phyloP scores from a whole-genome alignment of 1,284 basidiomycete genomes.

The Mrakiaceae sp. region DNA sequence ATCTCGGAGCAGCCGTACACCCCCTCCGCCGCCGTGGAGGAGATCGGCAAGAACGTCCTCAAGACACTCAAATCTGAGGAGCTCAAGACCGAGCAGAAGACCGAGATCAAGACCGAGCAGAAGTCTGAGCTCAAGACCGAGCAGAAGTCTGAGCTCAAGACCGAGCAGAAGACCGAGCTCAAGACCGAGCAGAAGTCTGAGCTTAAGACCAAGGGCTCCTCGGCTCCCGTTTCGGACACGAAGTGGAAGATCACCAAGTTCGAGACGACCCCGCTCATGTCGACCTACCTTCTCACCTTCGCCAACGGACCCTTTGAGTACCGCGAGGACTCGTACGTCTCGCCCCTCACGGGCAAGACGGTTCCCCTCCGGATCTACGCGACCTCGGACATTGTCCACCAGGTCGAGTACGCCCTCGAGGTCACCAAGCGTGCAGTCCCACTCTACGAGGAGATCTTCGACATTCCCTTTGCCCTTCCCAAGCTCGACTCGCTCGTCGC shows the following conservation, averaged over 20 bases:
- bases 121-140: constrained; percentile 28
- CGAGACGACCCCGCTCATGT: constrained; percentile 67
- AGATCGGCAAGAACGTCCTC: constrained; percentile 28
- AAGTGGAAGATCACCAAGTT: constrained; percentile 71
- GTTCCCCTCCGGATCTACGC: constrained; percentile 79
- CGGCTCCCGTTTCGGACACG: constrained; percentile 22
- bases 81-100: constrained; percentile 25
- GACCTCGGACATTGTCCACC: constrained; percentile 72
- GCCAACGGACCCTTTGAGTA: constrained; percentile 74
- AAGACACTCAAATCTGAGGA: constrained; percentile 20
- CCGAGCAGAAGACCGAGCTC: constrained; percentile 28
- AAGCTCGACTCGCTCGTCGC: constrained; percentile 72
- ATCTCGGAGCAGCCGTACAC: constrained; percentile 44
- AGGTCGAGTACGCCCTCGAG: constrained; percentile 61
- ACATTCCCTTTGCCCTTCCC: constrained; percentile 81
- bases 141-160: constrained; percentile 30
- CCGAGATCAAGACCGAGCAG: constrained; percentile 23
- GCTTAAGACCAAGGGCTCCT: constrained; percentile 31
- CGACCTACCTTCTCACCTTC: constrained; percentile 82
- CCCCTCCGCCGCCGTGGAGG: constrained; percentile 26
- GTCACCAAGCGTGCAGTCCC: constrained; percentile 78
- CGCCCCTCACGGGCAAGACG: constrained; percentile 68
- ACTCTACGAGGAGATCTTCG: constrained; percentile 85
- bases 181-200: constrained; percentile 31
- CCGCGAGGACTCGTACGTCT: constrained; percentile 64